A percentile compares a stretch with the other conserved stretches of the same genome.
These are phyloP conservation scores for Globisporangium carolinianum DNA, from an alignment of 352 stramenopile genomes.

Conservation along the genomic window DNA sequence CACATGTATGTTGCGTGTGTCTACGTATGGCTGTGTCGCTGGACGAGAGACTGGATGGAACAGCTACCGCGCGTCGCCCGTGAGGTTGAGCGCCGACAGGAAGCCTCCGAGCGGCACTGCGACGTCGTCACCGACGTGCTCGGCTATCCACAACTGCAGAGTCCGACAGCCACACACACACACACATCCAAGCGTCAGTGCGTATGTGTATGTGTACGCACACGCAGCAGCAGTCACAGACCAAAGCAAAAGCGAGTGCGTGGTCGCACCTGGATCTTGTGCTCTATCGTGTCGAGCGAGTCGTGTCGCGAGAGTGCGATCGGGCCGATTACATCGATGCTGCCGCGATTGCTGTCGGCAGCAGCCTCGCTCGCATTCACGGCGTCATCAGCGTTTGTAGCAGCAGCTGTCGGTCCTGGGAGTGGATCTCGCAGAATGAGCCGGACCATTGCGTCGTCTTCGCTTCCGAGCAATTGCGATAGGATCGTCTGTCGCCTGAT, in stretches of 20 bases:
- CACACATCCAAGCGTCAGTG: background rate
- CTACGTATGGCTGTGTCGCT: too few relatives aligned
- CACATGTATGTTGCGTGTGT: too few relatives aligned
- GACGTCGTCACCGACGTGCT: constrained; percentile 27
- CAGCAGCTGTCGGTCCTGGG: background rate
- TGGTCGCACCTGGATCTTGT: constrained; percentile 37
- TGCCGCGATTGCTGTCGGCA: constrained; percentile 1
- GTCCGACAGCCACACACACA: background rate
- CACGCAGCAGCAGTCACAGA: background rate
- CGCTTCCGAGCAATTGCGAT: constrained; percentile 27
- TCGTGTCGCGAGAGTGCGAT: constrained; percentile 43
- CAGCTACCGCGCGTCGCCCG: constrained; percentile 29
- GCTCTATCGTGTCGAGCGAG: constrained; percentile 46
- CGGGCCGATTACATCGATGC: constrained; percentile 33
- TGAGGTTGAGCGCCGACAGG: constrained; percentile 43
- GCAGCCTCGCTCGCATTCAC: constrained; percentile 8
- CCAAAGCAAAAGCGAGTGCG: too few relatives aligned
- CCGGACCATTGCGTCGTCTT: constrained; percentile 41
- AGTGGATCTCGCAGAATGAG: constrained; percentile 45
- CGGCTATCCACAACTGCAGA: constrained; percentile 32
- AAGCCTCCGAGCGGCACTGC: constrained; percentile 30
- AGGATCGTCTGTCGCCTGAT: constrained; percentile 41
- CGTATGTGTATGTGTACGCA: background rate
- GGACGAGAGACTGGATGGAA: background rate
- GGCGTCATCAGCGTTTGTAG: background rate